Conservation (phyloP, 2,329 filamentous ascomycete genomes). For the Harringtonia aguacate region DNA sequence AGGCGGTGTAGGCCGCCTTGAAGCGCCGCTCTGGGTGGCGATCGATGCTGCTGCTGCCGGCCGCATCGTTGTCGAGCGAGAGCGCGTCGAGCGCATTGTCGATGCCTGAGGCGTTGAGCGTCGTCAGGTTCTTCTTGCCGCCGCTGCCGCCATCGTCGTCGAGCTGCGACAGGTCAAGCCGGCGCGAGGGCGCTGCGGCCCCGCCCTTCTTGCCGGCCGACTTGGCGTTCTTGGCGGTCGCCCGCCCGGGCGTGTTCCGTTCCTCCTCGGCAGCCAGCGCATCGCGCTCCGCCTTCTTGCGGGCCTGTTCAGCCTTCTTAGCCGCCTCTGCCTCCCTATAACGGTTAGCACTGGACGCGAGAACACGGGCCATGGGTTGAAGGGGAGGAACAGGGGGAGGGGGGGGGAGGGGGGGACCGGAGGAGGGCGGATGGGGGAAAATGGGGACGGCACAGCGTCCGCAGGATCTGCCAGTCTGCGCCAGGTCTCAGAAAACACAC, state of each 20-base stretch:
- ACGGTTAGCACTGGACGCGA: no score
- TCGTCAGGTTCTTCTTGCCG: constrained; percentile 27
- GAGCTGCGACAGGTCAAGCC: constrained; percentile 66
- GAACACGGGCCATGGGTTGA: no score
- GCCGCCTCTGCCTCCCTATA: constrained; percentile 70
- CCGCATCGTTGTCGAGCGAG: constrained; percentile 36
- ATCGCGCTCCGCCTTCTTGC: constrained; percentile 88
- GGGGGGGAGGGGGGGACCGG: background rate
- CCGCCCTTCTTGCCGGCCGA: constrained; percentile 53
- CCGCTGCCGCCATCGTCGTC: constrained; percentile 37
- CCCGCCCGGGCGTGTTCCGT: constrained; percentile 44
- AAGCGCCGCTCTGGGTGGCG: constrained; percentile 79
- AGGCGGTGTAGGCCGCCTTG: constrained; percentile 76
- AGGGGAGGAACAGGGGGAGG: no score
- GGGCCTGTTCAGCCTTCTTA: constrained; percentile 71
- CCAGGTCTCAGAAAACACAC: constrained; percentile 35
- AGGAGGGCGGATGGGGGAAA: constrained; percentile 7
- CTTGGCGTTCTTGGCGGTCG: constrained; percentile 57
- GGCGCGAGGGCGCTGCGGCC: constrained; percentile 32
- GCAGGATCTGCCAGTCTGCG: no score
- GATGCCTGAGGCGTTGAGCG: constrained; percentile 77
- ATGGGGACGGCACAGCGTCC: no score
- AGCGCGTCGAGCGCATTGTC: constrained; percentile 89
- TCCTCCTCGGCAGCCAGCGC: constrained; percentile 79
- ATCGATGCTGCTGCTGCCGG: constrained; percentile 51